phyloP scores from a whole-genome alignment of 2,329 filamentous ascomycete genomes.

The Ceratocystis eucalypticola region DNA sequence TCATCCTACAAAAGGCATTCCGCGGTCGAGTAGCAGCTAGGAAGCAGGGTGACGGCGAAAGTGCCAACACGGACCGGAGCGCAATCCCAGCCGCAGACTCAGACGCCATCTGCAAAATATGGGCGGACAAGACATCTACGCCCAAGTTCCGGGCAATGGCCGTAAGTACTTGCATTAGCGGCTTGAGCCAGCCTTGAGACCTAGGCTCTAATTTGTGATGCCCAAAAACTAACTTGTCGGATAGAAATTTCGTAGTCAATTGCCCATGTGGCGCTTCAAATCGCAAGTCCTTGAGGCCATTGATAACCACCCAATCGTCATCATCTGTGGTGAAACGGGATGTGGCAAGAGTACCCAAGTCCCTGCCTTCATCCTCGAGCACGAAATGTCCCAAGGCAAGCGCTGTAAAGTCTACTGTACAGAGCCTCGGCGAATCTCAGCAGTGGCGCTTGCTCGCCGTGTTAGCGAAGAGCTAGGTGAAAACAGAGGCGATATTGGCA shows the following conservation, averaged over 20 bases:
- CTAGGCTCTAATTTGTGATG: no score
- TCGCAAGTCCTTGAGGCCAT: conserved; percentile 65
- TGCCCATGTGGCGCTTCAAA: conserved; percentile 83
- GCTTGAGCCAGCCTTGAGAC: no score
- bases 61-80: conserved; percentile 33
- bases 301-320: conserved; percentile 69
- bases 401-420: conserved; percentile 90
- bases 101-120: conserved; percentile 44
- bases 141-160: conserved; percentile 67
- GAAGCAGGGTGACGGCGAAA: conserved; percentile 32
- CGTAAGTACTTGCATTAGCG: conserved; percentile 27
- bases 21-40: conserved; percentile 42
- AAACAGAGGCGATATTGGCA: conserved; percentile 66
- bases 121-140: conserved; percentile 43
- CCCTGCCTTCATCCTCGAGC: conserved; percentile 84
- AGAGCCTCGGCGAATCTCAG: conserved; percentile 88
- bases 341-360: conserved; percentile 96
- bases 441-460: conserved; percentile 80
- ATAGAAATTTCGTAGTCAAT: conserved; percentile 52
- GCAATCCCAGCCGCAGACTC: conserved; percentile 29
- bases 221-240: conserved; percentile 10
- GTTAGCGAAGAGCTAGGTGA: conserved; percentile 94
- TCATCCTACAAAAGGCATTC: conserved; percentile 66
- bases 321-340: conserved; percentile 92
- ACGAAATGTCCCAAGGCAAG: conserved; percentile 67